Evolutionary conservation across 75 land plant species (phyloP).

Genomic region (Adiantum capillusveneris): DNA sequence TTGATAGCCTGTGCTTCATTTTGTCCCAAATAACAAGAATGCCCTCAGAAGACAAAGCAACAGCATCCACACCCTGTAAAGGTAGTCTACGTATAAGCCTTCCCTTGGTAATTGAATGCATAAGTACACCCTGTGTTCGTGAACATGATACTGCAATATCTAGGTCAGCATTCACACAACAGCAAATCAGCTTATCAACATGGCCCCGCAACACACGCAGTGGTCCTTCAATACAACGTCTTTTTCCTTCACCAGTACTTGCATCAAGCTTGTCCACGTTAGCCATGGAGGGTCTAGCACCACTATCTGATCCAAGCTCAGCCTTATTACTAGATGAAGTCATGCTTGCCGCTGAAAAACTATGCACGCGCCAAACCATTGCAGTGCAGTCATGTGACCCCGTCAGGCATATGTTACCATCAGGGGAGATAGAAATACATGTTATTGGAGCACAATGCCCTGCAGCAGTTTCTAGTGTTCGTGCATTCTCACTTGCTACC

Average conservation of each 20-base stretch:
- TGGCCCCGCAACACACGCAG: slow-evolving; percentile 93
- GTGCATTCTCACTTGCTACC: slow-evolving; percentile 70
- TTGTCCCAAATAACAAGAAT: slow-evolving; percentile 73
- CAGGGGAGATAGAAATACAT: slow-evolving; percentile 75
- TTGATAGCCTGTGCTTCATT: slow-evolving; percentile 30
- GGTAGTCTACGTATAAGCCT: slow-evolving; percentile 61
- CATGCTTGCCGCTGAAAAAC: not conserved
- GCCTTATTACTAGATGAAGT: no score
- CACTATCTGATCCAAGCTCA: no score
- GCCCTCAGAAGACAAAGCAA: slow-evolving; percentile 78
- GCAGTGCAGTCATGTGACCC: slow-evolving; percentile 92
- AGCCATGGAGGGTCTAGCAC: no score
- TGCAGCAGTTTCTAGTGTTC: slow-evolving; percentile 63
- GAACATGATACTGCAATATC: slow-evolving; percentile 78
- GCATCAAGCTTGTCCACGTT: slow-evolving; percentile 19
- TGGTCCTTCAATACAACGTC: slow-evolving; percentile 78
- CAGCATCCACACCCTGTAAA: slow-evolving; percentile 45
- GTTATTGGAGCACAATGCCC: slow-evolving; percentile 93
- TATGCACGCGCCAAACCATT: slow-evolving; percentile 75
- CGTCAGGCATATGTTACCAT: slow-evolving; percentile 78
- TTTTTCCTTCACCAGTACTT: slow-evolving; percentile 22
- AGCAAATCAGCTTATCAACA: slow-evolving; percentile 53
- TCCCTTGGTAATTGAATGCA: slow-evolving; percentile 81
- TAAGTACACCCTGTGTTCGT: slow-evolving; percentile 43
- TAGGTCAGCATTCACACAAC: slow-evolving; percentile 71